Evolutionary conservation across 75 land plant species (phyloP).

Genomic region (Sequoia sempervirens): DNA sequence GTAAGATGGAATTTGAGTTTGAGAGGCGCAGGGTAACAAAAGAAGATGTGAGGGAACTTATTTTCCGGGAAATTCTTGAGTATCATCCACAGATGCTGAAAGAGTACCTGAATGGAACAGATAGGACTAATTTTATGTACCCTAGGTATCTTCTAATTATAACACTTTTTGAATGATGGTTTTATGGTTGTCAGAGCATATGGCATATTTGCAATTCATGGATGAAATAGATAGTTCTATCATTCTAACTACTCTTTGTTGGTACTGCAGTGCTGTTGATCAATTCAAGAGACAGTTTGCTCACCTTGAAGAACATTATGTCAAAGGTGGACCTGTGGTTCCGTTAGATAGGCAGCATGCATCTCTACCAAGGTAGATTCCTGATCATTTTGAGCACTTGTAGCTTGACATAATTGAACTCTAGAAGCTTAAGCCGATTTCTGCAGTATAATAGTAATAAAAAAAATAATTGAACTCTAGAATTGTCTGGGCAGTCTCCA

Average conservation of each 20-base stretch:
- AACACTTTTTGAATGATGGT: not conserved
- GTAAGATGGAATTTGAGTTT: conserved; percentile 98
- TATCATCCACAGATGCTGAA: conserved; percentile 87
- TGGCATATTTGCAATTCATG: not conserved
- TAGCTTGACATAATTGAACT: not conserved
- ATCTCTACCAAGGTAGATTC: conserved; percentile 82
- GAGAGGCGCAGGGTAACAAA: conserved; percentile 88
- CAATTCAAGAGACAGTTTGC: conserved; percentile 97
- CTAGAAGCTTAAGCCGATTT: too few species aligned
- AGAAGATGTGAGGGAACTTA: conserved; percentile 90
- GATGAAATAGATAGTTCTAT: not conserved
- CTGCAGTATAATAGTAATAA: too few species aligned
- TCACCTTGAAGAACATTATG: conserved; percentile 86
- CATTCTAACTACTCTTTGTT: not conserved
- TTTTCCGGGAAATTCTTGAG: conserved; percentile 84
- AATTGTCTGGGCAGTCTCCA: not conserved
- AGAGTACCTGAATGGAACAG: conserved; percentile 72
- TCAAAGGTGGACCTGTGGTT: conserved; percentile 55
- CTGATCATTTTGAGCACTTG: not conserved
- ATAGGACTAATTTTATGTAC: conserved; percentile 84
- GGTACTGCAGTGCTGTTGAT: conserved; percentile 78
- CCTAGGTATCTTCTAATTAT: conserved; percentile 27
- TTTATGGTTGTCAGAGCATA: not conserved
- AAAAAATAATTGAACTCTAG: not conserved
- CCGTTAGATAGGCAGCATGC: conserved; percentile 92